Conservation (phyloP, 1,284 basidiomycete species). For the Fistulinella cinereoalba region DNA sequence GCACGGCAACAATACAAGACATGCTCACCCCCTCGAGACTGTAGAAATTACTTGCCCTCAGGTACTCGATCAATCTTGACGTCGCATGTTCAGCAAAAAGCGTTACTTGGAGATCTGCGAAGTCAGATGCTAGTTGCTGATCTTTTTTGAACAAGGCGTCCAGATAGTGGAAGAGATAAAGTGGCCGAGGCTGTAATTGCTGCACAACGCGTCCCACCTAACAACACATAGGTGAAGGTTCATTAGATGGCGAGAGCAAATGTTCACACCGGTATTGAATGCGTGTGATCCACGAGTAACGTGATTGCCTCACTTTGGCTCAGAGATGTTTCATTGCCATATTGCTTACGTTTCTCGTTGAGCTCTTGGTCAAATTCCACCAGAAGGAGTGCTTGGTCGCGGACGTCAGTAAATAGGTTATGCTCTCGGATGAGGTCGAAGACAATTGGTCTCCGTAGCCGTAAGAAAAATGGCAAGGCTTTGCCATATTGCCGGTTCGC, state of each 20-base stretch:
- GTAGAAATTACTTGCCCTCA: conserved; percentile 90
- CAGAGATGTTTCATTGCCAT: conserved; percentile 38
- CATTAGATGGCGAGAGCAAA: background rate
- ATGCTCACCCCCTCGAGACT: conserved; percentile 74
- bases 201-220: conserved; percentile 86
- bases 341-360: conserved; percentile 55
- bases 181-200: conserved; percentile 76
- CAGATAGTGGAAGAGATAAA: conserved; percentile 91
- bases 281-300: conserved; percentile 90
- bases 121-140: conserved; percentile 74
- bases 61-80: conserved; percentile 80
- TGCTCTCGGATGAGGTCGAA: conserved; percentile 94
- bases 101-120: conserved; percentile 85
- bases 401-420: conserved; percentile 93
- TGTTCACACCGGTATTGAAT: conserved; percentile 85
- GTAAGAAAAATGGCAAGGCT: conserved; percentile 87
- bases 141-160: conserved; percentile 90
- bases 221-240: conserved; percentile 1
- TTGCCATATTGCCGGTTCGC: conserved; percentile 90
- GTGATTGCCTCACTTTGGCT: conserved; percentile 71
- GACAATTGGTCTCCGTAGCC: conserved; percentile 83
- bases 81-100: conserved; percentile 91
- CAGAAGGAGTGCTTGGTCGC: conserved; percentile 88
- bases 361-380: conserved; percentile 95
- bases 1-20: background rate